Percentiles rank a stretch among this genome's conserved stretches.
Evolutionary conservation across 257 asterid genomes (phyloP).

Genomic region (Solanum sejunctum): DNA sequence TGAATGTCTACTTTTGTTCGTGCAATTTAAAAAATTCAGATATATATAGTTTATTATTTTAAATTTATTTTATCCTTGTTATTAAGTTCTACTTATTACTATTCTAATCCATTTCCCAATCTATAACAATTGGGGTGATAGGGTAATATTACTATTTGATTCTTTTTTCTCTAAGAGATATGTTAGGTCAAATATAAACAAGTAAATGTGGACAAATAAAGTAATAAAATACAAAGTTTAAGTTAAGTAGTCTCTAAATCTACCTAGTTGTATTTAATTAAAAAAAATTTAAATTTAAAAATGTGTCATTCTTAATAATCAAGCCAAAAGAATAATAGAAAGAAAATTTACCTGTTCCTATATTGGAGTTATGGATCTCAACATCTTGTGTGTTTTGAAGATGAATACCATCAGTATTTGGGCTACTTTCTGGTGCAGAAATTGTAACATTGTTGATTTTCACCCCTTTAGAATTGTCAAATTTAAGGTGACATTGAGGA

Average conservation of each 20-base stretch:
- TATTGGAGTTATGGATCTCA: constrained; percentile 49
- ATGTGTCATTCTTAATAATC: not conserved
- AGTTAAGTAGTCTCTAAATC: not conserved
- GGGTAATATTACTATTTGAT: not conserved
- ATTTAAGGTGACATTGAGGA: constrained; percentile 72
- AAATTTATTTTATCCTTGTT: too few relatives aligned
- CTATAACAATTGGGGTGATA: not conserved
- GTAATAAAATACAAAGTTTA: not conserved
- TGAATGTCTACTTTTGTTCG: too few relatives aligned
- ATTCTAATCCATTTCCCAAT: not conserved
- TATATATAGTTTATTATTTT: too few relatives aligned
- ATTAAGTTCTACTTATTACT: not conserved
- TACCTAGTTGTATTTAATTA: not conserved
- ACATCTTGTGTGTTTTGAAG: constrained; percentile 74
- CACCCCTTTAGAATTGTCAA: constrained; percentile 51
- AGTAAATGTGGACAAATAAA: not conserved
- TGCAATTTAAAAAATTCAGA: not conserved
- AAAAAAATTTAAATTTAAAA: not conserved
- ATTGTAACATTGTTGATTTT: constrained; percentile 51
- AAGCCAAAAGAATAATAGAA: not conserved
- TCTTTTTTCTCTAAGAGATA: too few relatives aligned
- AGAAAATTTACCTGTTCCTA: constrained; percentile 38
- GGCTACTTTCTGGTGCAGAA: constrained; percentile 61
- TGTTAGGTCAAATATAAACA: not conserved
- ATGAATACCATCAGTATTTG: constrained; percentile 84